Conservation (phyloP, 2,329 filamentous ascomycete species). For the Exophiala mesophila region DNA sequence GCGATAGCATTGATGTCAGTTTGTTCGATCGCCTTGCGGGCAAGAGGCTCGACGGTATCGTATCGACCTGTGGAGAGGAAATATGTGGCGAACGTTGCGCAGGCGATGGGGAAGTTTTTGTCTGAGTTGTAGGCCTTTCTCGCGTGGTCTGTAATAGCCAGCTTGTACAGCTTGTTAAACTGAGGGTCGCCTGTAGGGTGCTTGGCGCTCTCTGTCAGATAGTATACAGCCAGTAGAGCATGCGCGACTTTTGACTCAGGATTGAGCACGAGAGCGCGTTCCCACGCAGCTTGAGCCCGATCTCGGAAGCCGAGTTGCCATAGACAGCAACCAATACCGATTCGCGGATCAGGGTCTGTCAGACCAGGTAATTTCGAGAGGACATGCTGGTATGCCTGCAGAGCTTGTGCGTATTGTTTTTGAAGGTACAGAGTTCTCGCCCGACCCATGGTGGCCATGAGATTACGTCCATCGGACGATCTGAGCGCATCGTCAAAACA, state of each 20-base stretch:
- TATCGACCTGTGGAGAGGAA: constrained; percentile 80
- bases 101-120: constrained; percentile 83
- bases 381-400: constrained; percentile 81
- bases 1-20: constrained; percentile 96
- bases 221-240: constrained; percentile 82
- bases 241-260: constrained; percentile 84
- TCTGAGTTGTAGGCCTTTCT: constrained; percentile 92
- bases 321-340: constrained; percentile 93
- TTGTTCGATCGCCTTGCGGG: constrained; percentile 88
- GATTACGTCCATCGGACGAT: constrained; percentile 77
- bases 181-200: constrained; percentile 77
- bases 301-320: constrained; percentile 96
- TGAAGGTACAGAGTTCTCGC: constrained; percentile 81
- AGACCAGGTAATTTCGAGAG: constrained; percentile 80
- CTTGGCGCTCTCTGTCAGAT: constrained; percentile 79
- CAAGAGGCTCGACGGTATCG: constrained; percentile 75
- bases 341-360: constrained; percentile 87
- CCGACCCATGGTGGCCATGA: constrained; percentile 87
- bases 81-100: constrained; percentile 83
- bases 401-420: constrained; percentile 76
- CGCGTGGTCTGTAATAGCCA: constrained; percentile 89
- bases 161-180: constrained; percentile 81
- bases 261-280: constrained; percentile 66
- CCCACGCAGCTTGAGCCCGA: constrained; percentile 86
- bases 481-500: constrained; percentile 92